Conservation (phyloP, 306 rosid genomes). For the Casuarina glauca region DNA sequence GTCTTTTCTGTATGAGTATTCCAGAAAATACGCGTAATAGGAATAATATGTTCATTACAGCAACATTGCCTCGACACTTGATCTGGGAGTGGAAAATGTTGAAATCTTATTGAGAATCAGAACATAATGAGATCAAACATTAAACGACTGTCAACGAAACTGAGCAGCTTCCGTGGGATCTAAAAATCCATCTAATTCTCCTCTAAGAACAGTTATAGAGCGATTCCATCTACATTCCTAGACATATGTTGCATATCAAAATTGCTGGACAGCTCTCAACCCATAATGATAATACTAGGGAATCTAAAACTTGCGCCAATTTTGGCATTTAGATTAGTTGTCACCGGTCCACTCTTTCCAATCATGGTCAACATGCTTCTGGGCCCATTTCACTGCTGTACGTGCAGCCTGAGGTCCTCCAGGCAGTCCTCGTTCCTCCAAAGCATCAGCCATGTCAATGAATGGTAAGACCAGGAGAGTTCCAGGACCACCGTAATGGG, state of each 20-base stretch:
- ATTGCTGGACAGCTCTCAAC: constrained; percentile 31
- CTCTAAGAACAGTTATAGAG: constrained; percentile 2
- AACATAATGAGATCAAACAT: neutral
- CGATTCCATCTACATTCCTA: neutral
- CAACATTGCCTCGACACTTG: neutral
- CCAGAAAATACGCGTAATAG: too few species aligned
- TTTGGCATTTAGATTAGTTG: constrained; percentile 17
- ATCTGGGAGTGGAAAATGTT: neutral
- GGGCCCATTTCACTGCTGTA: constrained; percentile 84
- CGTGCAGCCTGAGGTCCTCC: constrained; percentile 93
- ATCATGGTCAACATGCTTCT: constrained; percentile 78
- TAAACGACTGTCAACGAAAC: neutral
- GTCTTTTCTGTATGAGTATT: too few species aligned
- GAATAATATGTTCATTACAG: too few species aligned
- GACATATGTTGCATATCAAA: constrained; percentile 24
- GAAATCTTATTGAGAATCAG: neutral
- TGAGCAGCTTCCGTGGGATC: neutral
- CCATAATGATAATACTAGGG: constrained; percentile 12
- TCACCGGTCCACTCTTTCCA: constrained; percentile 82
- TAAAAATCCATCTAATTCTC: neutral
- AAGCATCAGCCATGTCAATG: constrained; percentile 75
- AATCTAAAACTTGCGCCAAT: neutral
- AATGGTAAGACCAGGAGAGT: constrained; percentile 79
- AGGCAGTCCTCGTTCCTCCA: constrained; percentile 66
- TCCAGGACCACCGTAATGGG: constrained; percentile 96